phyloP scores from a whole-genome alignment of 2,329 filamentous ascomycete species.

The Exserohilum turcica region DNA sequence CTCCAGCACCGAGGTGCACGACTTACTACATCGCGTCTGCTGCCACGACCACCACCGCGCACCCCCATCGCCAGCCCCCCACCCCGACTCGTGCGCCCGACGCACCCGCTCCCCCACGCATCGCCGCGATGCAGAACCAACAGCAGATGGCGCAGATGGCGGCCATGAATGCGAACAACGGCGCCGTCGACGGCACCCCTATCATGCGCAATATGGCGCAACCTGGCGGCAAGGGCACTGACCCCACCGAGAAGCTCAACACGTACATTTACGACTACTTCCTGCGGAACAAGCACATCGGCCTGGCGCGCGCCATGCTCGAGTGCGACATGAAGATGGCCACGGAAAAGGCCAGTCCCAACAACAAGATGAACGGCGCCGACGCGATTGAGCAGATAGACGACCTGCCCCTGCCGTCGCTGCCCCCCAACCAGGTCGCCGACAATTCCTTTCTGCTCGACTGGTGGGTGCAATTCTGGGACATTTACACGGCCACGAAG shows the following conservation, averaged over 20 bases:
- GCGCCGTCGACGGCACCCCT: slow-evolving; percentile 66
- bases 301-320: slow-evolving; percentile 72
- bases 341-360: slow-evolving; percentile 66
- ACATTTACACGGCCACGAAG: slow-evolving; percentile 86
- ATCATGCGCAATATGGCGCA: slow-evolving; percentile 68
- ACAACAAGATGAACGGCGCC: slow-evolving; percentile 67
- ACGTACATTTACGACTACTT: slow-evolving; percentile 94
- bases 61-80: slow-evolving; percentile 17
- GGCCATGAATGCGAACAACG: slow-evolving; percentile 65
- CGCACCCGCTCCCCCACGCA: slow-evolving; percentile 17
- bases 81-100: slow-evolving; percentile 25
- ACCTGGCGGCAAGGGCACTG: slow-evolving; percentile 32
- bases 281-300: slow-evolving; percentile 80
- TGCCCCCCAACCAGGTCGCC: slow-evolving; percentile 64
- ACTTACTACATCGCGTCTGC: slow-evolving; percentile 19
- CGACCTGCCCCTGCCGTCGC: slow-evolving; percentile 77
- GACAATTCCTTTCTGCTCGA: slow-evolving; percentile 90
- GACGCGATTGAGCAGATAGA: slow-evolving; percentile 81
- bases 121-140: slow-evolving; percentile 49
- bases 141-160: slow-evolving; percentile 69
- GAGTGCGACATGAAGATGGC: slow-evolving; percentile 60
- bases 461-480: slow-evolving; percentile 98
- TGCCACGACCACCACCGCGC: slow-evolving; percentile 21
- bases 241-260: slow-evolving; percentile 66
- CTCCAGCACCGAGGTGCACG: slow-evolving; percentile 35